Base-by-base conservation (phyloP, 768 basidiomycete genomes). In the Tricholoma saponaceum region DNA sequence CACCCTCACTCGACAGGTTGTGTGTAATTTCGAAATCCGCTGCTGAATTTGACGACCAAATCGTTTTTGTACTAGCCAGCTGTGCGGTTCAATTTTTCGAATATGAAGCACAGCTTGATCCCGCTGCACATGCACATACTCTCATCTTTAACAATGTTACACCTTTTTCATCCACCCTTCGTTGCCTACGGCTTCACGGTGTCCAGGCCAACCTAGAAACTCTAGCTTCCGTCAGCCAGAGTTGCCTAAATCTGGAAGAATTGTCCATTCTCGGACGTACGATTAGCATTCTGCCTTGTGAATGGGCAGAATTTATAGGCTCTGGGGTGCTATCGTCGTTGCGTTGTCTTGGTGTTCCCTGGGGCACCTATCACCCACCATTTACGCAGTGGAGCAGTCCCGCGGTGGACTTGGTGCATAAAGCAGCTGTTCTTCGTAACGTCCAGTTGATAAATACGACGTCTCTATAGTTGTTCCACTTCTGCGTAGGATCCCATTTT, bases 81-180 rank as follows among this genome's bases (percentile, higher is more conserved):
- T 83, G 78, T 62, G 62, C 65, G 26, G 66, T 85, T 18, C 70
- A 74, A 55, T 70, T 65, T 25, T 66, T 85, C 52, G 70, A 74
- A 58, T 81, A 80, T 57, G 76, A 81, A 55, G 75, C 75, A 10
- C 64, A 67, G 46, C 63, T 62, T 44, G 69, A 70, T 33, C 56
- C 55, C 6, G 65, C 60, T 5, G 52, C 61, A 0, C 64, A 65
- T 5, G 52, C 61, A 0, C 64, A 65, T 47, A 55, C 62, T 18
- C 59, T 70, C 12, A 56, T 81, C 52, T 72, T 79, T 54, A 70
- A 70, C 55, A 62, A 66, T 37, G 69, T 67, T 20, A 52, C 65
- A 13, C 59, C 62, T 10, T 30, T 51, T 23, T 65, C 67, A 6
- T 58, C 67, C 18, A 62, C 63, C 10, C 66, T 83, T 26, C 76